Conservation (phyloP, 768 basidiomycete species). For the Boletus eberwhitei region DNA sequence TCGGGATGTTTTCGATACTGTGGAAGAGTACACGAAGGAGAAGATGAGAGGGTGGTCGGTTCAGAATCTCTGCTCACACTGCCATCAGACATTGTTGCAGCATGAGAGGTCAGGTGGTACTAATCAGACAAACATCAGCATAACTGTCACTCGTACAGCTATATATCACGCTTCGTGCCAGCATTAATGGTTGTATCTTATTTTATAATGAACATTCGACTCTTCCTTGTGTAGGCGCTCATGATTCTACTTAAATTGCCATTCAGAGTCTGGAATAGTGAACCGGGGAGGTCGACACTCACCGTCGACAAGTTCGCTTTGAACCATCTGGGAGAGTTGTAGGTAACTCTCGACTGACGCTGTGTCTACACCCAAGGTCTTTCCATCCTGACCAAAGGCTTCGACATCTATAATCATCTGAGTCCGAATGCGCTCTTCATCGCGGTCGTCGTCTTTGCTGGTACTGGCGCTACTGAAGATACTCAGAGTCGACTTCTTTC, state of each 20-base stretch:
- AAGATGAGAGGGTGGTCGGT: slow-evolving; percentile 63
- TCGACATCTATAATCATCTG: slow-evolving; percentile 87
- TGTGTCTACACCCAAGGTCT: slow-evolving; percentile 63
- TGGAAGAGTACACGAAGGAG: slow-evolving; percentile 58
- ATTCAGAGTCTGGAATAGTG: neutral
- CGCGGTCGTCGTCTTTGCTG: slow-evolving; percentile 61
- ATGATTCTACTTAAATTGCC: slow-evolving; percentile 11
- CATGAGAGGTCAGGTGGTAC: slow-evolving; percentile 18
- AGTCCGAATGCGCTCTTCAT: slow-evolving; percentile 82
- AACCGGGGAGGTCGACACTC: neutral
- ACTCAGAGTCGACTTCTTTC: slow-evolving; percentile 75
- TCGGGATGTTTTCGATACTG: slow-evolving; percentile 74
- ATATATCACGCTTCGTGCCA: slow-evolving; percentile 53
- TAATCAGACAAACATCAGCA: slow-evolving; percentile 19
- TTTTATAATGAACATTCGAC: neutral
- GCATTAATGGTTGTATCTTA: slow-evolving; percentile 18
- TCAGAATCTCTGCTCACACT: slow-evolving; percentile 46
- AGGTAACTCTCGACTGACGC: slow-evolving; percentile 49
- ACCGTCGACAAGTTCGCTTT: slow-evolving; percentile 38
- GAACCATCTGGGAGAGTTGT: slow-evolving; percentile 59
- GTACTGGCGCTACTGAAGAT: slow-evolving; percentile 60
- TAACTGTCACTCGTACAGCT: slow-evolving; percentile 56
- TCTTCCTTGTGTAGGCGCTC: neutral
- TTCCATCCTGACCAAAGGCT: slow-evolving; percentile 77
- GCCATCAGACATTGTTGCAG: slow-evolving; percentile 45